Evolutionary conservation across 2,329 filamentous ascomycete genomes (phyloP).

Genomic region (Fusarium coffeatum): DNA sequence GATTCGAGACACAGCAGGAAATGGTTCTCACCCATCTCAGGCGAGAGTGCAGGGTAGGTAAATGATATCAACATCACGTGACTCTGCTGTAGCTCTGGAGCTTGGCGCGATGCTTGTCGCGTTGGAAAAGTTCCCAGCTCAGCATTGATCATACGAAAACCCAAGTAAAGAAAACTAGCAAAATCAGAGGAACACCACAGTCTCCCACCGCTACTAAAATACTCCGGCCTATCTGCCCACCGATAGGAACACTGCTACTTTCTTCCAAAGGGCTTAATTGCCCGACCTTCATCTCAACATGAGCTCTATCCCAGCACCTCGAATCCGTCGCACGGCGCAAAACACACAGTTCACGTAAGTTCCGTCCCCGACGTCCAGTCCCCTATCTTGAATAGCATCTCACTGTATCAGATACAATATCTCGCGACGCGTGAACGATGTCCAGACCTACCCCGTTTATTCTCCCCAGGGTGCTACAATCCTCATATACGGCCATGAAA

Average conservation of each 20-base stretch:
- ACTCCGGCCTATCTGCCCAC: neutral
- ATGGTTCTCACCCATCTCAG: neutral
- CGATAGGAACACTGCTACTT: neutral
- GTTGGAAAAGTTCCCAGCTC: conserved; percentile 45
- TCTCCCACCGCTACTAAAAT: neutral
- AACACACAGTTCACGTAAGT: conserved; percentile 62
- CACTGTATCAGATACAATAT: conserved; percentile 65
- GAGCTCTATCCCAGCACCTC: conserved; percentile 51
- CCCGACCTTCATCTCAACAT: conserved; percentile 46
- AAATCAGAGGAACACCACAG: neutral
- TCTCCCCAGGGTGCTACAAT: conserved; percentile 73
- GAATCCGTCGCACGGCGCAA: conserved; percentile 61
- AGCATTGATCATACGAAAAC: conserved; percentile 12
- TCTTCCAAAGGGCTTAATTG: conserved; percentile 34
- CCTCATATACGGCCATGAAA: conserved; percentile 72
- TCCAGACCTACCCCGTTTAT: conserved; percentile 70
- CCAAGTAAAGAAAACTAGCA: conserved; percentile 17
- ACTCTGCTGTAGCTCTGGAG: conserved; percentile 2
- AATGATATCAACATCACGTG: conserved; percentile 31
- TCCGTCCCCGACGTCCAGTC: neutral
- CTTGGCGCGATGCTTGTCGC: conserved; percentile 45
- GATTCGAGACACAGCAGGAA: neutral
- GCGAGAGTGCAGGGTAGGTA: neutral
- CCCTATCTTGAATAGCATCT: neutral
- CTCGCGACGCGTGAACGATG: conserved; percentile 66